Conservation (phyloP, 768 basidiomycete species). For the Paxillus involutus region DNA sequence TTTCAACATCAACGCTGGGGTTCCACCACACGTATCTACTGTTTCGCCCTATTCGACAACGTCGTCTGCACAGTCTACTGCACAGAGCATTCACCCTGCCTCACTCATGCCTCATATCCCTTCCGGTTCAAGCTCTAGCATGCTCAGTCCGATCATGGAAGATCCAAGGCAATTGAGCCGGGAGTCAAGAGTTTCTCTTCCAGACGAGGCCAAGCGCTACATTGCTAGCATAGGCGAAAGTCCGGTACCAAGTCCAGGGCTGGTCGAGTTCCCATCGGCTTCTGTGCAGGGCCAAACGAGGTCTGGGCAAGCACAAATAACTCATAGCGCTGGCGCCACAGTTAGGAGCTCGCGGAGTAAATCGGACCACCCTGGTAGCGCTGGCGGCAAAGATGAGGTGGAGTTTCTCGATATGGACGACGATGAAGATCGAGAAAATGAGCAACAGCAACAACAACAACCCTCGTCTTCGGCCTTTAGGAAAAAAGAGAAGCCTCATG, state of each 20-base stretch:
- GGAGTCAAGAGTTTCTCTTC: slow-evolving; percentile 68
- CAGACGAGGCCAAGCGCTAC: slow-evolving; percentile 76
- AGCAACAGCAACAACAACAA: slow-evolving; percentile 9
- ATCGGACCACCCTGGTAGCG: slow-evolving; percentile 9
- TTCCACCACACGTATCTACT: slow-evolving; percentile 12
- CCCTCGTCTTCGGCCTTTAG: slow-evolving; percentile 4
- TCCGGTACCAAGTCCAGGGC: slow-evolving; percentile 52
- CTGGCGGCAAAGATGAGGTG: slow-evolving; percentile 31
- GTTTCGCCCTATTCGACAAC: slow-evolving; percentile 4
- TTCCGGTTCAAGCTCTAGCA: slow-evolving; percentile 14
- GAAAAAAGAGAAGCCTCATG: slow-evolving; percentile 34
- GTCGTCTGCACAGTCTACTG: slow-evolving; percentile 15
- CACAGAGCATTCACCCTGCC: slow-evolving; percentile 8
- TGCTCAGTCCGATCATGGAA: slow-evolving; percentile 29
- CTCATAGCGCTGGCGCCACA: not conserved
- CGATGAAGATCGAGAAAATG: slow-evolving; percentile 32
- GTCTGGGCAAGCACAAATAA: not conserved
- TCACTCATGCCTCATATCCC: slow-evolving; percentile 19
- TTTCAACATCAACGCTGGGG: slow-evolving; percentile 24
- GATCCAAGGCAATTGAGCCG: slow-evolving; percentile 45
- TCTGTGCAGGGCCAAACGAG: not conserved
- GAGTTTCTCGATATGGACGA: slow-evolving; percentile 67
- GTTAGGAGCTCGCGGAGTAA: slow-evolving; percentile 10
- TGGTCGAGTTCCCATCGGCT: not conserved
- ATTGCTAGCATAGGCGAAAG: slow-evolving; percentile 69